Percentiles rank a stretch among this genome's conserved stretches.
Evolutionary conservation across 352 stramenopile species (phyloP).

Genomic region (Phytophthora pini): DNA sequence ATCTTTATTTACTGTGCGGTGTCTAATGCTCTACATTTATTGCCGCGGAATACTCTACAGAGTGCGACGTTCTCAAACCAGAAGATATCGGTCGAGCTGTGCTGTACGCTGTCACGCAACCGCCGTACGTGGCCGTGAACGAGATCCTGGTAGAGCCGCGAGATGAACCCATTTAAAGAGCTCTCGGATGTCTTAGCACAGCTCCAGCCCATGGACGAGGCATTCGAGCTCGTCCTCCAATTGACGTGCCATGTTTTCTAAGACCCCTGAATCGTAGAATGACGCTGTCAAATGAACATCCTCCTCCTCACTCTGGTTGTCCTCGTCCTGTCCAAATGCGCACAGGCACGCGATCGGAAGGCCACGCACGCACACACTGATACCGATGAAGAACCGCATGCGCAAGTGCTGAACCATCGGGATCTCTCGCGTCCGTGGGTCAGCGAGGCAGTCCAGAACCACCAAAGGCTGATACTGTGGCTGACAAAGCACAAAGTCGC

Average conservation of each 20-base stretch:
- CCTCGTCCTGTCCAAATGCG: constrained; percentile 51
- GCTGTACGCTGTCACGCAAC: constrained; percentile 88
- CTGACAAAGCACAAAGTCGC: constrained; percentile 66
- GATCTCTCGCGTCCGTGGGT: constrained; percentile 56
- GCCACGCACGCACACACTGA: constrained; percentile 53
- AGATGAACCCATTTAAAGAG: constrained; percentile 78
- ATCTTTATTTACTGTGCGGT: constrained; percentile 21
- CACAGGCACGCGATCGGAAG: constrained; percentile 67
- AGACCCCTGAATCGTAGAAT: constrained; percentile 45
- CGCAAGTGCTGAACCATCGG: constrained; percentile 64
- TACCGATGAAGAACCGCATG: constrained; percentile 62
- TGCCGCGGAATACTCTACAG: constrained; percentile 36
- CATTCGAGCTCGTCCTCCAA: constrained; percentile 60
- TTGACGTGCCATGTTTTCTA: constrained; percentile 48
- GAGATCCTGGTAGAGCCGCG: constrained; percentile 91
- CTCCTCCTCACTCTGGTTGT: constrained; percentile 26
- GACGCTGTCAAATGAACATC: constrained; percentile 29
- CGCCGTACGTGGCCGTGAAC: constrained; percentile 90
- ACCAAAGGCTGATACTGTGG: constrained; percentile 48
- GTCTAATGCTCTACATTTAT: constrained; percentile 24
- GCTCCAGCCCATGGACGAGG: constrained; percentile 48
- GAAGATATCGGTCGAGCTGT: constrained; percentile 88
- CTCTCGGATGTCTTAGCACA: constrained; percentile 23
- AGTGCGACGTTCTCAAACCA: constrained; percentile 83
- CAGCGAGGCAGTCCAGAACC: constrained; percentile 51